These are phyloP conservation scores for Penicillium occitanis DNA, from an alignment of 2,329 filamentous ascomycete genomes.

Conservation along the genomic window DNA sequence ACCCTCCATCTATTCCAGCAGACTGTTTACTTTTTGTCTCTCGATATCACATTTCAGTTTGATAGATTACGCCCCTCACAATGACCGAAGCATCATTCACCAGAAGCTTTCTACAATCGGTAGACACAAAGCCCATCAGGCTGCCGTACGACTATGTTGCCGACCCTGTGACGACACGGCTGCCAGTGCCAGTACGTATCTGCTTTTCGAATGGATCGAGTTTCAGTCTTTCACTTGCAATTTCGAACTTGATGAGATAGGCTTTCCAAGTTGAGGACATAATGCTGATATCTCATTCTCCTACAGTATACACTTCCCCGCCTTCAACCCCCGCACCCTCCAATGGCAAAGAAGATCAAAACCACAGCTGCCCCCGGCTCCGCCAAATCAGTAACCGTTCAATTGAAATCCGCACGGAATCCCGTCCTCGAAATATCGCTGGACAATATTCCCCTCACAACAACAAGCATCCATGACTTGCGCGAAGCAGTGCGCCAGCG, in stretches of 20 bases:
- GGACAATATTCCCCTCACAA: constrained; percentile 57
- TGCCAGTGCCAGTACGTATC: constrained; percentile 68
- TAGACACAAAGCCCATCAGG: constrained; percentile 77
- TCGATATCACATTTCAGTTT: neutral
- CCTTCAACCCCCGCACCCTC: constrained; percentile 44
- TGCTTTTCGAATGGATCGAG: neutral
- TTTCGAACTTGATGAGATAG: no score
- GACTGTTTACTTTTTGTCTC: neutral
- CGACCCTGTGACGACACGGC: constrained; percentile 74
- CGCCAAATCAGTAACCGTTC: constrained; percentile 40
- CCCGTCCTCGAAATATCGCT: constrained; percentile 69
- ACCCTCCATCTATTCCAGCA: neutral
- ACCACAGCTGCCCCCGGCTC: constrained; percentile 37
- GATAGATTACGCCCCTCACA: constrained; percentile 18
- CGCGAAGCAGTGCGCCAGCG: constrained; percentile 67
- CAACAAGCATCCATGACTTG: constrained; percentile 75
- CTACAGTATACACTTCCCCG: constrained; percentile 50
- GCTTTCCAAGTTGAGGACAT: neutral
- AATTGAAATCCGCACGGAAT: constrained; percentile 64
- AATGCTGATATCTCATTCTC: neutral
- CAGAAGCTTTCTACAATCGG: constrained; percentile 74
- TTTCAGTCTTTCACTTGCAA: no score
- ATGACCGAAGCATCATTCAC: constrained; percentile 88
- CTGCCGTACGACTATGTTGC: constrained; percentile 88
- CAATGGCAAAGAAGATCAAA: constrained; percentile 45